A percentile compares a stretch with the other conserved stretches of the same genome.
Conservation (phyloP, 306 rosid species). For the Vigna nakashimae region DNA sequence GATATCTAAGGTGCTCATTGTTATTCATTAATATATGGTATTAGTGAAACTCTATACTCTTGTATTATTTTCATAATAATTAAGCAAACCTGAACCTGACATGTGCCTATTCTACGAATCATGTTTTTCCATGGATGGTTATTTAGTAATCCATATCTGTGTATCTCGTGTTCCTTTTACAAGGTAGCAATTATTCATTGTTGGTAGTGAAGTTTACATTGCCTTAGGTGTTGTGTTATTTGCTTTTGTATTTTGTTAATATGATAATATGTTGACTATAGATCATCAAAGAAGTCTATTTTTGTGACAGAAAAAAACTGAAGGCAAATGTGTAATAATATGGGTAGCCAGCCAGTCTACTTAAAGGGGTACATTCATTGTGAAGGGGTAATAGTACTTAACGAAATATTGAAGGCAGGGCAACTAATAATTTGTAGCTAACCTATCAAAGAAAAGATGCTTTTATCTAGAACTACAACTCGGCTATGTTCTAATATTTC, state of each 20-base stretch:
- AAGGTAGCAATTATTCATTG: neutral
- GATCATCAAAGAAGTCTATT: neutral
- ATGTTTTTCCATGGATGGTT: slow-evolving; percentile 17
- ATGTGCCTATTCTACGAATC: slow-evolving; percentile 12
- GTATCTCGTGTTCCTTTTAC: neutral
- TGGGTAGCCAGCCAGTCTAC: slow-evolving; percentile 6
- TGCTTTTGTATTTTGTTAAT: neutral
- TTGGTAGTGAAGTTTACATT: slow-evolving; percentile 7
- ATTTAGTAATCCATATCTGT: neutral
- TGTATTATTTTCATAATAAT: neutral
- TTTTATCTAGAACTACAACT: neutral
- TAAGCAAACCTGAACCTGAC: neutral
- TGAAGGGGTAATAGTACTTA: neutral
- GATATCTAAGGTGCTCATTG: neutral
- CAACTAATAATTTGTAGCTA: neutral
- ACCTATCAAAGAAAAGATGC: neutral
- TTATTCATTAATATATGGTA: neutral
- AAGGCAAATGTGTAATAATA: neutral
- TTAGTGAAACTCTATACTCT: neutral
- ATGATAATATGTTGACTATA: neutral
- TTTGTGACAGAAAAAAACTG: neutral
- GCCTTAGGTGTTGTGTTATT: neutral
- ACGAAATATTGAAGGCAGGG: neutral
- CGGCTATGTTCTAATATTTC: neutral
- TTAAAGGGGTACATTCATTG: slow-evolving; percentile 19